A percentile compares a stretch with the other conserved stretches of the same genome.
phyloP scores from a whole-genome alignment of 2,329 filamentous ascomycete genomes.

The Chaetothyriales sp. region DNA sequence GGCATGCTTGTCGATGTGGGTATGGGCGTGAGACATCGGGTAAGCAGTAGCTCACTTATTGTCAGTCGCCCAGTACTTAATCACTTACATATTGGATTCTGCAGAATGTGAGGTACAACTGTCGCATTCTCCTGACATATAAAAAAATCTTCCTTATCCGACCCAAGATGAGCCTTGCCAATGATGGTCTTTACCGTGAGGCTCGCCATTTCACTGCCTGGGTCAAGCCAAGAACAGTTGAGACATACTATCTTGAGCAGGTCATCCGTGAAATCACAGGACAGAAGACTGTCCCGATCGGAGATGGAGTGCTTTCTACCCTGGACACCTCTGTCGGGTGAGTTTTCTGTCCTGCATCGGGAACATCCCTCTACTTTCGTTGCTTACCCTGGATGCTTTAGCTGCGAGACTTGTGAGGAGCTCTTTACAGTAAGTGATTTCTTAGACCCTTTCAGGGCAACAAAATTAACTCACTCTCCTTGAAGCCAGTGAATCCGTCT shows the following conservation, averaged over 20 bases:
- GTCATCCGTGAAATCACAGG: conserved; percentile 43
- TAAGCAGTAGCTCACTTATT: background rate
- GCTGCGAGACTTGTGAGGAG: conserved; percentile 54
- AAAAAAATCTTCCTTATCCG: conserved; percentile 55
- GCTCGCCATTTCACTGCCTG: conserved; percentile 50
- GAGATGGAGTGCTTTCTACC: conserved; percentile 50
- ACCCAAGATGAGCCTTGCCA: conserved; percentile 56
- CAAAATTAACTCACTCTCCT: background rate
- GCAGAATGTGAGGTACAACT: conserved; percentile 49
- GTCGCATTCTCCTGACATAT: conserved; percentile 48
- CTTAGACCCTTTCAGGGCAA: background rate
- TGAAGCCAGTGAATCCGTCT: conserved; percentile 5
- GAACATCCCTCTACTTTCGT: background rate
- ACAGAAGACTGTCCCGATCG: conserved; percentile 46
- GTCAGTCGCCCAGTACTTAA: background rate
- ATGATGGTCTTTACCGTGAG: conserved; percentile 53
- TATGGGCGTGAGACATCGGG: conserved; percentile 14
- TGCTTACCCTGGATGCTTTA: conserved; percentile 1
- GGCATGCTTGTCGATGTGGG: conserved; percentile 48
- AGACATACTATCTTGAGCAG: conserved; percentile 50
- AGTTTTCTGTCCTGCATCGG: background rate
- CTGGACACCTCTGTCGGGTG: conserved; percentile 44
- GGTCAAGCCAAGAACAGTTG: conserved; percentile 39
- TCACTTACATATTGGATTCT: conserved; percentile 28
- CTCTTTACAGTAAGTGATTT: conserved; percentile 42